Base-by-base conservation (phyloP, 2,329 filamentous ascomycete genomes). In the Dothistroma pini region DNA sequence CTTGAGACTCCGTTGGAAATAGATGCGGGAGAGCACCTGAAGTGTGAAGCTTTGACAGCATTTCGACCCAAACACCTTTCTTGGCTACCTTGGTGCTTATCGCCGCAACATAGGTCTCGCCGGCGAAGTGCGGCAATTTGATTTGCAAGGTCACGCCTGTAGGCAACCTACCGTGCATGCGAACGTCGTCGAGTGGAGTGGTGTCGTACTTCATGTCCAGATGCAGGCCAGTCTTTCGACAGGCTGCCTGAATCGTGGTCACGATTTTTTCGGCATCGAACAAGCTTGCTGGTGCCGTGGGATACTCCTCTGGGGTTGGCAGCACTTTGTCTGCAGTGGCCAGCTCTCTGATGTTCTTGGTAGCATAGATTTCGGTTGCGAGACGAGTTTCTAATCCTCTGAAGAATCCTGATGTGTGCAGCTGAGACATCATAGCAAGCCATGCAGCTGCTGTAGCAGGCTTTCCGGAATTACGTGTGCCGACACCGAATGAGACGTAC, bases 291-390 rank as follows among this genome's bases (percentile, higher is more conserved):
- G 58, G 57, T 16, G 66, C 64, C 2, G 47, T 32, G 11, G 66
- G 65, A 57, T 69, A 68, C 10, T 67, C 35, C 48, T 63, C 54
- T 50, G 48, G 54, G n/a, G 57, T 65, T 11, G 66, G 67, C 14
- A 63, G 25, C 14, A 44, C n/a, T 44, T 6, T 44, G 16, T 44
- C 41, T 6, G 14, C 41, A n/a, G 41, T 44, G 9, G 41, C 41
- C 41, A 44, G 41, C 41, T n/a, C 41, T n/a, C 16, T 19, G 41
- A 44, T n/a, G 41, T 44, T 19, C n/a, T 19, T 19, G 41, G 41
- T 44, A 19, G 41, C 41, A 44, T 44, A 44, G 41, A 7, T n/a
- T 9, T 44, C 41, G 41, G 8, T 44, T 16, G 41, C 41, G n/a
- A 44, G 41, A 21, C 41, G 41, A 14, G 8, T 4, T n/a, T 44